Conservation (phyloP, 371 early-diverging fungal species). For the Coemansia sp. region DNA sequence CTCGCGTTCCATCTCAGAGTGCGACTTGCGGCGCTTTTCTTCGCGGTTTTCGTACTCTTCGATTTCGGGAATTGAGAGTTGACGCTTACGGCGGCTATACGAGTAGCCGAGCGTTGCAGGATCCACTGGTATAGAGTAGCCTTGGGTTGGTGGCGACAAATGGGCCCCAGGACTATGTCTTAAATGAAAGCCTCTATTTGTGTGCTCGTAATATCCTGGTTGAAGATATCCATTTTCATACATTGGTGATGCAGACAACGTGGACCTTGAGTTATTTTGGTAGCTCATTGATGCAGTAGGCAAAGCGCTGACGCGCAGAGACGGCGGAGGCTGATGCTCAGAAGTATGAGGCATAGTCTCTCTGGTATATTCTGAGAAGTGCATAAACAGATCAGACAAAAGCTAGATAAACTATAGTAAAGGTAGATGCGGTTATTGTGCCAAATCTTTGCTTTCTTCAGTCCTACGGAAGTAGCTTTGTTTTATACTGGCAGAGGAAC, state of each 20-base stretch:
- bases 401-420: too few species aligned
- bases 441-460: neutral
- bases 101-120: neutral
- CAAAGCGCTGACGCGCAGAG: neutral
- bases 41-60: conserved; percentile 35
- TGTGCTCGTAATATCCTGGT: neutral
- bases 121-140: neutral
- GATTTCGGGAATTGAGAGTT: neutral
- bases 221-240: neutral
- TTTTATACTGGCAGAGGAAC: neutral
- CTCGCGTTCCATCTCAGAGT: conserved; percentile 48
- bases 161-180: neutral
- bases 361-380: neutral
- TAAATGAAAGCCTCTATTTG: neutral
- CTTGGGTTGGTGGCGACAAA: neutral
- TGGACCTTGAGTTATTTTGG: neutral
- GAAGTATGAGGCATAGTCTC: neutral
- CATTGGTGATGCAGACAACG: neutral
- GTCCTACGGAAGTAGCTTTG: neutral
- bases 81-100: neutral
- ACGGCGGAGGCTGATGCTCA: neutral
- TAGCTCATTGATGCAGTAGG: neutral
- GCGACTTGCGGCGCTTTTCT: conserved; percentile 37
- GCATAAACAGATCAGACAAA: neutral
- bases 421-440: neutral